Conservation (phyloP, 441 rosid species). For the Adansonia gregorii region DNA sequence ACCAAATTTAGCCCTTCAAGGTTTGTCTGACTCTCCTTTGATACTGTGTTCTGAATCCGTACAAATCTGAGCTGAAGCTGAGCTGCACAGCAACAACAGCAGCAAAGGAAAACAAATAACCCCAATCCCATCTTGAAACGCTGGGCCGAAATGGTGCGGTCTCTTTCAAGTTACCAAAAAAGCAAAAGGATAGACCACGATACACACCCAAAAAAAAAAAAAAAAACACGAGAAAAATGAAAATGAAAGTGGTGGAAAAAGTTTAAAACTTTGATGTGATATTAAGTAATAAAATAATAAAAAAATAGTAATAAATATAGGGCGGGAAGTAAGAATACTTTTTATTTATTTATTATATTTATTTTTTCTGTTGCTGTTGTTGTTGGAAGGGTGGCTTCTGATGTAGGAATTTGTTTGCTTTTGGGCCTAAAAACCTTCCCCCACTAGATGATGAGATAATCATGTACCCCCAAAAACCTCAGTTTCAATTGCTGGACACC, state of each 20-base stretch:
- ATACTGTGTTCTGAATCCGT: constrained; percentile 26
- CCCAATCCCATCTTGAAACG: constrained; percentile 27
- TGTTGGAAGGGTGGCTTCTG: not conserved
- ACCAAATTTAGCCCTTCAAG: no score
- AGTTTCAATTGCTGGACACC: constrained; percentile 40
- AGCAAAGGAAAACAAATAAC: constrained; percentile 33
- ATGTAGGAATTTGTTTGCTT: constrained; percentile 38
- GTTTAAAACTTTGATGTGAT: constrained; percentile 24
- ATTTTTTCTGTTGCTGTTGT: no score
- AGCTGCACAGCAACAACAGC: not conserved
- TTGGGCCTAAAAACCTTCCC: constrained; percentile 43
- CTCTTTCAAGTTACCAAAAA: constrained; percentile 39
- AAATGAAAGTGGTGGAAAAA: constrained; percentile 15
- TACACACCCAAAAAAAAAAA: not conserved
- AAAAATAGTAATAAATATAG: not conserved
- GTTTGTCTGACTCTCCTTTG: no score
- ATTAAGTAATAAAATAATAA: constrained; percentile 11
- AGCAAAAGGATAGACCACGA: not conserved
- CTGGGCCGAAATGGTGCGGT: constrained; percentile 40
- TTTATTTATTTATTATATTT: not conserved
- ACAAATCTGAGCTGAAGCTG: constrained; percentile 23
- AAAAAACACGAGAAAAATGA: not conserved
- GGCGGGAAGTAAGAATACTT: not conserved
- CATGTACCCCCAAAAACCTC: constrained; percentile 51
- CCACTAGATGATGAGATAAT: constrained; percentile 92